These are phyloP conservation scores for Diplodia seriata DNA, from an alignment of 2,329 filamentous ascomycete species.

Conservation along the genomic window DNA sequence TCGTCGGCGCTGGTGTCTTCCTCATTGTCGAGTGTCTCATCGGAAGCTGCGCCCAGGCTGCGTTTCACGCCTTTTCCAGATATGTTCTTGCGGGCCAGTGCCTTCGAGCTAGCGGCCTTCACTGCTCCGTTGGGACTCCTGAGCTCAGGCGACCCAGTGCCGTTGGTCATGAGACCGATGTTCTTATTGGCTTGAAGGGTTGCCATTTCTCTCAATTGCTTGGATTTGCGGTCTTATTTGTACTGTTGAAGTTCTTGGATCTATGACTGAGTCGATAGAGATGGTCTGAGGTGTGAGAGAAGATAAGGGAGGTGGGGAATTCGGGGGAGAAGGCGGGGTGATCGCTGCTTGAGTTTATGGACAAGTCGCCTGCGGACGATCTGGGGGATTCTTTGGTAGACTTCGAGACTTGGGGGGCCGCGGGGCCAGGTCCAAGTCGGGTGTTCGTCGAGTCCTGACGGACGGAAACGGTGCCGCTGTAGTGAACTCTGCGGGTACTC, in stretches of 20 bases:
- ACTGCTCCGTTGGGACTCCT: neutral
- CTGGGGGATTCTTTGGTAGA: constrained; percentile 42
- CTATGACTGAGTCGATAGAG: neutral
- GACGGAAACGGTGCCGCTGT: constrained; percentile 44
- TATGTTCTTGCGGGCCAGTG: constrained; percentile 4
- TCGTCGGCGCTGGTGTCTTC: constrained; percentile 37
- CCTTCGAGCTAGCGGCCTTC: constrained; percentile 2
- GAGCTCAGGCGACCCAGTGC: constrained; percentile 11
- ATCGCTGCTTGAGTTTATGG: constrained; percentile 30
- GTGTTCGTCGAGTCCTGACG: constrained; percentile 43
- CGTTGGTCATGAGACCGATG: constrained; percentile 19
- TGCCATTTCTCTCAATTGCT: constrained; percentile 22
- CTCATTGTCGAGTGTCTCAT: constrained; percentile 30
- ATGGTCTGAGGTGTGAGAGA: neutral
- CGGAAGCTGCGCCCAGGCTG: constrained; percentile 26
- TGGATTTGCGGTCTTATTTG: neutral
- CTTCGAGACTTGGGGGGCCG: constrained; percentile 46
- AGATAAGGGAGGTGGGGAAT: constrained; percentile 6
- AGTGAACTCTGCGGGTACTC: constrained; percentile 39
- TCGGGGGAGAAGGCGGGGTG: constrained; percentile 17
- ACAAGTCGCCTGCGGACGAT: constrained; percentile 40
- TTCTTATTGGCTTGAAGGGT: constrained; percentile 10
- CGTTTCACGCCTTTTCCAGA: constrained; percentile 7
- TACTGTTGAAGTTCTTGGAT: neutral
- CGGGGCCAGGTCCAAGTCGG: constrained; percentile 36